Evolutionary conservation across 2,329 filamentous ascomycete genomes (phyloP).

Genomic region (Daldinia eschscholtzii): DNA sequence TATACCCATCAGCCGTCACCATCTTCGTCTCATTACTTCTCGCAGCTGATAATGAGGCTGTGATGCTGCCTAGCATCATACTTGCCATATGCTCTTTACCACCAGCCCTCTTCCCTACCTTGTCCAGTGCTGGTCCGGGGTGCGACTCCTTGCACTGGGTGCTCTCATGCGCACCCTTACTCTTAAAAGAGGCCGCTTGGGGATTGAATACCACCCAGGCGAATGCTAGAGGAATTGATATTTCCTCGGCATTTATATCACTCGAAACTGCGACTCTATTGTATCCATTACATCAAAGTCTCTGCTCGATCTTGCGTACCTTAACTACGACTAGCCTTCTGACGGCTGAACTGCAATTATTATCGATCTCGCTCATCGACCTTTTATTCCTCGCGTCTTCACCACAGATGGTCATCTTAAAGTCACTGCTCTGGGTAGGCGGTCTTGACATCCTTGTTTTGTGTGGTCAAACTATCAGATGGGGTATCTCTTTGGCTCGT

Average conservation of each 20-base stretch:
- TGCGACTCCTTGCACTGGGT: constrained; percentile 83
- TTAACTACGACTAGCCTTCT: constrained; percentile 91
- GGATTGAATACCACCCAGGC: constrained; percentile 50
- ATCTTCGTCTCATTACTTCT: constrained; percentile 82
- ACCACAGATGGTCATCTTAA: constrained; percentile 86
- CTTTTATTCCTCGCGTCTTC: constrained; percentile 81
- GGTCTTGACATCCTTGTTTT: constrained; percentile 80
- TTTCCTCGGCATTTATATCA: constrained; percentile 54
- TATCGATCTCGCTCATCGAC: constrained; percentile 86
- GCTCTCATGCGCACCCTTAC: constrained; percentile 77
- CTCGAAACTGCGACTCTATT: constrained; percentile 73
- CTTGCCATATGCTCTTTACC: constrained; percentile 84
- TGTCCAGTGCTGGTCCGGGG: constrained; percentile 65
- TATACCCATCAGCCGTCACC: constrained; percentile 85
- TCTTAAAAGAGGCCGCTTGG: constrained; percentile 59
- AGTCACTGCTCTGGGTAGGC: constrained; percentile 87
- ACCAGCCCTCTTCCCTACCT: constrained; percentile 75
- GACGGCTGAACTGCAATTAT: constrained; percentile 86
- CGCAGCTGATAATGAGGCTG: constrained; percentile 68
- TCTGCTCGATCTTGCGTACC: constrained; percentile 79
- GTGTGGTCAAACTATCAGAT: constrained; percentile 80
- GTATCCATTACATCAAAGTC: constrained; percentile 85
- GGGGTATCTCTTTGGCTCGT: constrained; percentile 86
- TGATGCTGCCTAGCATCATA: constrained; percentile 83
- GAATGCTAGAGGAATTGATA: constrained; percentile 43